These are phyloP conservation scores for Russula compacta DNA, from an alignment of 768 basidiomycete species.

Conservation along the genomic window DNA sequence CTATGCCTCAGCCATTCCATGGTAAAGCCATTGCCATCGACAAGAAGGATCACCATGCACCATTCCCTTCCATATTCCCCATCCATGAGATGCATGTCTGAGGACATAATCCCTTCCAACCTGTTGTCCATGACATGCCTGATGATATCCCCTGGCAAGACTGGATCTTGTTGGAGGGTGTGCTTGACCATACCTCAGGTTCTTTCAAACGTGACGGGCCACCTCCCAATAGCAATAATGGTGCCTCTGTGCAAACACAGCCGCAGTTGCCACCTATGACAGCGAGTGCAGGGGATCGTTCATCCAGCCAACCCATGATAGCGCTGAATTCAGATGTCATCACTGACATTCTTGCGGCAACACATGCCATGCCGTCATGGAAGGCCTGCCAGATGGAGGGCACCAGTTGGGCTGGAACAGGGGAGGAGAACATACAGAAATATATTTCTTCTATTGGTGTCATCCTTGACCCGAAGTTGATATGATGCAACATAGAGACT, in stretches of 20 bases:
- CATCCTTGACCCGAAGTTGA: too few species aligned
- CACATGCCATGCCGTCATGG: neutral
- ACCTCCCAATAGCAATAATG: neutral
- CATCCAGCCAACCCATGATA: neutral
- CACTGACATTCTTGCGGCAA: neutral
- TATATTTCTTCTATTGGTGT: neutral
- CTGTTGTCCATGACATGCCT: conserved; percentile 17
- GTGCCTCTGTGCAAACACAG: neutral
- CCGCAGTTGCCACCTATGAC: neutral
- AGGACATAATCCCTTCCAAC: conserved; percentile 26
- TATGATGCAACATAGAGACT: too few species aligned
- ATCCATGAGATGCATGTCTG: conserved; percentile 32
- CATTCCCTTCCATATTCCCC: conserved; percentile 29
- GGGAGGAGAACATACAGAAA: neutral
- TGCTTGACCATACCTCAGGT: neutral
- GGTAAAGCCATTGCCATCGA: conserved; percentile 31
- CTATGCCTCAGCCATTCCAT: conserved; percentile 22
- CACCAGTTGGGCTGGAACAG: neutral
- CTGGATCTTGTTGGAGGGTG: neutral
- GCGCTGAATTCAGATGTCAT: neutral
- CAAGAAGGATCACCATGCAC: conserved; percentile 23
- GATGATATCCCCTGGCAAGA: conserved; percentile 8
- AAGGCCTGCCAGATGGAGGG: neutral
- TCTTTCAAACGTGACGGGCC: neutral
- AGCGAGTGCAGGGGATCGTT: neutral